Evolutionary conservation across 352 stramenopile species (phyloP).

Genomic region (Paralagenidium karlingii): DNA sequence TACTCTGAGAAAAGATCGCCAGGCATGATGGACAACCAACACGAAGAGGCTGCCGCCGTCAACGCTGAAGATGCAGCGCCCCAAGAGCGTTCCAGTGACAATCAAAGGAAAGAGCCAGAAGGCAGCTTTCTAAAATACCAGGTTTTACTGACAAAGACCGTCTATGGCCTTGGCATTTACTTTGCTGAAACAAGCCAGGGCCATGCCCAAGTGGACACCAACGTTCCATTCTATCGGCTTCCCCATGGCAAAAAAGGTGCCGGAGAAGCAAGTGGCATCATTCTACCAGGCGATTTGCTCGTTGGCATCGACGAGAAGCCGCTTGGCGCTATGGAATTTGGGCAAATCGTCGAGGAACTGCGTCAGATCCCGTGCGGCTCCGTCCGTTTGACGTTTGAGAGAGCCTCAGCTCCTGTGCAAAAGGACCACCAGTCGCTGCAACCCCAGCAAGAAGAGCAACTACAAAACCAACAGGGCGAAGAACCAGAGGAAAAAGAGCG

Average conservation of each 20-base stretch:
- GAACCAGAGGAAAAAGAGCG: neutral
- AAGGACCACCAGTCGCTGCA: too few species aligned
- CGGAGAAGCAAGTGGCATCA: slow-evolving; percentile 38
- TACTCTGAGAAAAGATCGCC: too few species aligned
- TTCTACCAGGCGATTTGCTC: slow-evolving; percentile 32
- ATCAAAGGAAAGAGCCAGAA: too few species aligned
- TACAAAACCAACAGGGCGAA: slow-evolving; percentile 2
- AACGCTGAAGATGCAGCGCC: too few species aligned
- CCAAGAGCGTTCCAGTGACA: too few species aligned
- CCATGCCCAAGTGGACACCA: slow-evolving; percentile 34
- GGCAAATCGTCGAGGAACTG: slow-evolving; percentile 46
- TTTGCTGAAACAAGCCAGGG: slow-evolving; percentile 18
- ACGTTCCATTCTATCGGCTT: slow-evolving; percentile 53
- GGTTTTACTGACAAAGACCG: slow-evolving; percentile 33
- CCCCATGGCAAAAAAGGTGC: slow-evolving; percentile 30
- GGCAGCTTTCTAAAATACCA: too few species aligned
- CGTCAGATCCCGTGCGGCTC: slow-evolving; percentile 20
- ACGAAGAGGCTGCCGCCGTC: too few species aligned
- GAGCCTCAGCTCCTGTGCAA: slow-evolving; percentile 1
- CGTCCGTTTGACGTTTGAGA: slow-evolving; percentile 34
- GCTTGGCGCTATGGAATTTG: slow-evolving; percentile 19
- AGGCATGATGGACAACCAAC: too few species aligned
- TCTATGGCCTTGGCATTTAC: slow-evolving; percentile 65
- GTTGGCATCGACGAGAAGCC: slow-evolving; percentile 24
- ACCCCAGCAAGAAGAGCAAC: too few species aligned